Conservation (phyloP, 2,329 filamentous ascomycete species). For the Alternaria infectoria region DNA sequence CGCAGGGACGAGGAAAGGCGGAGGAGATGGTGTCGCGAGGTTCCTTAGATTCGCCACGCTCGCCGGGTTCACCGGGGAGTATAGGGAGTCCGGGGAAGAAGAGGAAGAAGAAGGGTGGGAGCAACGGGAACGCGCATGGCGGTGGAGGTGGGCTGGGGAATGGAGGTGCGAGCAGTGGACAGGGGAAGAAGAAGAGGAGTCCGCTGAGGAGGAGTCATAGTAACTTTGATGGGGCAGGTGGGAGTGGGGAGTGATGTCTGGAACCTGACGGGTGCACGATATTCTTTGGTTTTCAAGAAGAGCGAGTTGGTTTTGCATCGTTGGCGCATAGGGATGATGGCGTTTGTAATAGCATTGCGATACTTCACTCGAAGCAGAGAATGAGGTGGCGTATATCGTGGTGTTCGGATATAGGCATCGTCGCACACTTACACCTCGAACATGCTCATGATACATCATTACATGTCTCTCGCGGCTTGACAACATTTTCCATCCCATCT, state of each 20-base stretch:
- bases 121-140: neutral
- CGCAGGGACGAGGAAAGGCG: slow-evolving; percentile 4
- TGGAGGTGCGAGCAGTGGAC: neutral
- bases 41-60: neutral
- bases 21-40: neutral
- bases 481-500: neutral
- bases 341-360: neutral
- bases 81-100: neutral
- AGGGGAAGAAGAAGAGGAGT: slow-evolving; percentile 34
- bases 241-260: neutral
- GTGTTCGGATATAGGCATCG: neutral
- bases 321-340: neutral
- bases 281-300: neutral
- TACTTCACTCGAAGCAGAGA: neutral
- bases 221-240: slow-evolving; percentile 26
- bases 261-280: neutral
- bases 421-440: neutral
- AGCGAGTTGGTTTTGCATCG: neutral
- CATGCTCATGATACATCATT: neutral
- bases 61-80: neutral
- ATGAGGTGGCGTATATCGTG: neutral
- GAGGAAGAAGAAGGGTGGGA: neutral
- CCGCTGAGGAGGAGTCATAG: slow-evolving; percentile 42
- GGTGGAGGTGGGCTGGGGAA: neutral
- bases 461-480: too few relatives aligned